Percentiles rank a stretch among this genome's conserved stretches.
These are phyloP conservation scores for Mycena galericulata DNA, from an alignment of 768 basidiomycete genomes.

Conservation along the genomic window DNA sequence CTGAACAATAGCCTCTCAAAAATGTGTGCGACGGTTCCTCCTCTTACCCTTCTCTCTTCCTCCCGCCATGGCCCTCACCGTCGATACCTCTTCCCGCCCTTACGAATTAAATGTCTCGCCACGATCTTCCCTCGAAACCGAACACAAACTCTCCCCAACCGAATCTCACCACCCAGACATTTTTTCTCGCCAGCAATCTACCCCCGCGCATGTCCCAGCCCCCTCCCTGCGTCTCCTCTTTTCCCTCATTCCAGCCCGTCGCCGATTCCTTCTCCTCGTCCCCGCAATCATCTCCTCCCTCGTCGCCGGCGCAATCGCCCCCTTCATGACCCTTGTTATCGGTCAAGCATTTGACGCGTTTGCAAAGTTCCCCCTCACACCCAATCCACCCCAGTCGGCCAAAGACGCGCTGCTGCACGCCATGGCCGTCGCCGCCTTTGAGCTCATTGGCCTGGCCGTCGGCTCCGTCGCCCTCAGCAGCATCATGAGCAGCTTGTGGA, in stretches of 20 bases:
- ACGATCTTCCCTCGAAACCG: constrained; percentile 31
- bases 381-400: constrained; percentile 37
- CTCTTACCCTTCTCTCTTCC: constrained; percentile 1
- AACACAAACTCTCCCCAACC: constrained; percentile 27
- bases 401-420: constrained; percentile 61
- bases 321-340: constrained; percentile 88
- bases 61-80: constrained; percentile 34
- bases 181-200: constrained; percentile 31
- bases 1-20: too few relatives aligned
- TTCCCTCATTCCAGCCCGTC: constrained; percentile 68
- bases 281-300: constrained; percentile 75
- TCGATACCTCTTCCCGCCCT: constrained; percentile 25
- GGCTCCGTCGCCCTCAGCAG: constrained; percentile 70
- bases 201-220: constrained; percentile 31
- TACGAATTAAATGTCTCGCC: constrained; percentile 25
- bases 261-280: constrained; percentile 66
- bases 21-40: too few relatives aligned
- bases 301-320: constrained; percentile 77
- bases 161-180: constrained; percentile 27
- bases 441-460: constrained; percentile 65
- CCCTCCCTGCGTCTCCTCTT: constrained; percentile 77
- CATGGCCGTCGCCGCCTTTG: constrained; percentile 61
- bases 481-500: constrained; percentile 74
- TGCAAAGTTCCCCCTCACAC: constrained; percentile 49
- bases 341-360: constrained; percentile 84